Conservation (phyloP, 176 grass and related monocot genomes). For the Pontederia crassipes region DNA sequence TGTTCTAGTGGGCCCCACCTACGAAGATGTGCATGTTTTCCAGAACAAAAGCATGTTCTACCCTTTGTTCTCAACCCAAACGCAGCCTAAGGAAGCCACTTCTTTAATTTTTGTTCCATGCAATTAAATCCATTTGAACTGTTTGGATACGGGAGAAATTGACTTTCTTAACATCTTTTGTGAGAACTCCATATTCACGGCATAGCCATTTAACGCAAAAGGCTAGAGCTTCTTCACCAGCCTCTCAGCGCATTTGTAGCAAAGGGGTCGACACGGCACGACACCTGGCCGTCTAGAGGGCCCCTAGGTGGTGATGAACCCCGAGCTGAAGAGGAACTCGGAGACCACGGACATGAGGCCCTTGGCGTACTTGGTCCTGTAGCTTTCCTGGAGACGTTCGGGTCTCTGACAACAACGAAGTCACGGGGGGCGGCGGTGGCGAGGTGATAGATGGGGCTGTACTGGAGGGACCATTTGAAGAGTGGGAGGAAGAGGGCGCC, state of each 20-base stretch:
- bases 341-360: conserved; percentile 90
- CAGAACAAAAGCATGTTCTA: too few relatives aligned
- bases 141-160: too few relatives aligned
- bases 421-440: conserved; percentile 62
- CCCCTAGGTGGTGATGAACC: conserved; percentile 63
- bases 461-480: conserved; percentile 93
- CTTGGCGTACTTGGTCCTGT: conserved; percentile 68
- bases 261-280: conserved; percentile 68
- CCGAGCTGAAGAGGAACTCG: conserved; percentile 88
- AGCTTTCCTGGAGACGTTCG: conserved; percentile 68
- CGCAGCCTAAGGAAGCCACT: too few relatives aligned
- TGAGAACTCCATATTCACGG: conserved; percentile 99
- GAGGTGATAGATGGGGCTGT: conserved; percentile 77
- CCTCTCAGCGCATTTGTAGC: conserved; percentile 76
- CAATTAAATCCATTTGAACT: too few relatives aligned
- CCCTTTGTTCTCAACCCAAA: too few relatives aligned
- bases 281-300: conserved; percentile 78
- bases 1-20: too few relatives aligned
- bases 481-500: conserved; percentile 95
- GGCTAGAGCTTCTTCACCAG: conserved; percentile 73
- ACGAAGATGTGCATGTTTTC: too few relatives aligned
- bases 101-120: too few relatives aligned
- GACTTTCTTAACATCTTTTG: conserved; percentile 8
- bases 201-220: conserved; percentile 42
- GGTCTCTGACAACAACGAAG: conserved; percentile 88